Percentiles rank a stretch among this genome's conserved stretches.
These are phyloP conservation scores for Vavraia culicis DNA, from an alignment of 371 early-diverging fungal species.

Conservation along the genomic window DNA sequence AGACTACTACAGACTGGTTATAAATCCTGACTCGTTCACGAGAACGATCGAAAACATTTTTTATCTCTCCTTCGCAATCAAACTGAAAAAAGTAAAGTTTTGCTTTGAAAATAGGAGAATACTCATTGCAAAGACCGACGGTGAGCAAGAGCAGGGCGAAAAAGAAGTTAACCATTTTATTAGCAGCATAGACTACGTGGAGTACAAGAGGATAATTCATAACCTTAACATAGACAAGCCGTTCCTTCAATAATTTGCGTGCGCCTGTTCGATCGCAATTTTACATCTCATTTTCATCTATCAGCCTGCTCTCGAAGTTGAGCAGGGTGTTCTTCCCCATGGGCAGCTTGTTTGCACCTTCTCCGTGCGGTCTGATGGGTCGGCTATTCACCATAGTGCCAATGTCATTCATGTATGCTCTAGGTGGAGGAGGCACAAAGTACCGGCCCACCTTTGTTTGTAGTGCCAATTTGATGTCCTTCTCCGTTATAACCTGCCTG, in stretches of 20 bases:
- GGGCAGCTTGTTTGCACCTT: conserved; percentile 32
- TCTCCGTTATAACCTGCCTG: conserved; percentile 55
- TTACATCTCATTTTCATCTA: too few species aligned
- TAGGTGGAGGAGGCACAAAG: conserved; percentile 44
- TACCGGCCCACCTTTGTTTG: conserved; percentile 43
- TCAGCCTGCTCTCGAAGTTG: too few species aligned
- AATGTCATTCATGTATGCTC: conserved; percentile 40
- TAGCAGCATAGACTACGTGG: too few species aligned
- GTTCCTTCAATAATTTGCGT: too few species aligned
- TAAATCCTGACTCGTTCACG: conserved; percentile 30
- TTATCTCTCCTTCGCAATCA: conserved; percentile 37
- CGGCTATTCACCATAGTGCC: conserved; percentile 37
- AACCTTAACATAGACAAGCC: too few species aligned
- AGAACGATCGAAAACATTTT: conserved; percentile 43
- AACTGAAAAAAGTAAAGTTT: conserved; percentile 22
- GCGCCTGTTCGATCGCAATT: too few species aligned
- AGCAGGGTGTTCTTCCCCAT: background rate
- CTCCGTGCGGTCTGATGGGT: conserved; percentile 19
- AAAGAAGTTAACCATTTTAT: too few species aligned
- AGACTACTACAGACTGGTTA: conserved; percentile 23
- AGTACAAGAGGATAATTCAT: too few species aligned
- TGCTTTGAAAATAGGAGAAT: background rate
- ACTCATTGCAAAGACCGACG: too few species aligned
- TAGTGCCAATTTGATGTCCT: conserved; percentile 76
- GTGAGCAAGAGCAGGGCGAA: too few species aligned